phyloP scores from a whole-genome alignment of 2,329 filamentous ascomycete genomes.

The Nigrospora oryzae region DNA sequence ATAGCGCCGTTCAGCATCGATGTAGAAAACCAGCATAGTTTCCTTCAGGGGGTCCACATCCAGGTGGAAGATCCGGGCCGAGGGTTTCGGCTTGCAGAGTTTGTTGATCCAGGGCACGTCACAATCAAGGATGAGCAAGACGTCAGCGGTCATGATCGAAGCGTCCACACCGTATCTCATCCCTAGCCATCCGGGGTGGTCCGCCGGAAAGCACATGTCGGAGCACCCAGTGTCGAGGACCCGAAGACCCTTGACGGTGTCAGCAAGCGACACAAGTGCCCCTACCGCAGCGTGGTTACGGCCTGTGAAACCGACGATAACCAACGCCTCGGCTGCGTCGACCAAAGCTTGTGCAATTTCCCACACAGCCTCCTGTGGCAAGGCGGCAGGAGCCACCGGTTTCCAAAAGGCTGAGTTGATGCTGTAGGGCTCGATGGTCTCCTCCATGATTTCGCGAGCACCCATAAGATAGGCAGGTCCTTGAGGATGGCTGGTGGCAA shows the following conservation, averaged over 20 bases:
- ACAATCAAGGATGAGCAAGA: slow-evolving; percentile 59
- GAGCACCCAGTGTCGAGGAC: slow-evolving; percentile 43
- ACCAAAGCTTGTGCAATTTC: slow-evolving; percentile 32
- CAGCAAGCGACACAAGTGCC: slow-evolving; percentile 34
- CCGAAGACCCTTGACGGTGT: slow-evolving; percentile 35
- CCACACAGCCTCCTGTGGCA: slow-evolving; percentile 28
- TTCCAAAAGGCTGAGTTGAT: slow-evolving; percentile 13
- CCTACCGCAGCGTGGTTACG: slow-evolving; percentile 30
- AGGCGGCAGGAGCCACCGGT: slow-evolving; percentile 13
- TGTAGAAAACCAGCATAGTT: slow-evolving; percentile 50
- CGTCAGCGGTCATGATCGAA: slow-evolving; percentile 50
- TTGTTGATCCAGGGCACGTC: slow-evolving; percentile 65
- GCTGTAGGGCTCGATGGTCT: slow-evolving; percentile 34
- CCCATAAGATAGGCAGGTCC: slow-evolving; percentile 62
- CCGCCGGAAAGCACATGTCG: slow-evolving; percentile 33
- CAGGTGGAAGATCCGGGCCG: slow-evolving; percentile 54
- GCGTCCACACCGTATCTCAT: slow-evolving; percentile 51
- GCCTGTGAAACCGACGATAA: slow-evolving; percentile 41
- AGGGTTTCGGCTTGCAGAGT: slow-evolving; percentile 46
- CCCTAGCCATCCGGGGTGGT: slow-evolving; percentile 32
- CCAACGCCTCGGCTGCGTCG: slow-evolving; percentile 34
- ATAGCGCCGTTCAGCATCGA: slow-evolving; percentile 41
- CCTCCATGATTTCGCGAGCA: slow-evolving; percentile 63
- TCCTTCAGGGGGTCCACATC: slow-evolving; percentile 61
- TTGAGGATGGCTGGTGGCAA: slow-evolving; percentile 59